Evolutionary conservation across 1,284 basidiomycete genomes (phyloP).

Genomic region (Xerocomus amazonicus): DNA sequence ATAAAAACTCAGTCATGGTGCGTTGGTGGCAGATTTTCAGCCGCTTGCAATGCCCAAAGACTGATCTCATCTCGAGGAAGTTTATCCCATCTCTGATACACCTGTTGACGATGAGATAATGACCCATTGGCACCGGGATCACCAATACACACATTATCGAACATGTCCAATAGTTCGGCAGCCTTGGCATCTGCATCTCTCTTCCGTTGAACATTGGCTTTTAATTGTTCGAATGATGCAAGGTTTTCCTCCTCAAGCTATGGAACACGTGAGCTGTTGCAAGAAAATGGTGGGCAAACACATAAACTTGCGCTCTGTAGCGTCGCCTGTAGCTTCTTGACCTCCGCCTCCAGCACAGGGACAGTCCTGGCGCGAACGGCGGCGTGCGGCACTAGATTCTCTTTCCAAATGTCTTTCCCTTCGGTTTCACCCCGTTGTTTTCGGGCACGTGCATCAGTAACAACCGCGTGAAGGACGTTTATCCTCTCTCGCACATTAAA

Average conservation of each 20-base stretch:
- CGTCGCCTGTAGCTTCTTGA: slow-evolving; percentile 46
- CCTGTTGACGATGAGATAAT: slow-evolving; percentile 35
- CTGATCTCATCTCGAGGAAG: slow-evolving; percentile 59
- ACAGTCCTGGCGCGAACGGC: slow-evolving; percentile 62
- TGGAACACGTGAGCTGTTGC: not conserved
- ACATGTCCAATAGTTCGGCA: slow-evolving; percentile 45
- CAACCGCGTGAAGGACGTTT: slow-evolving; percentile 63
- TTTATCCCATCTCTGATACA: slow-evolving; percentile 50
- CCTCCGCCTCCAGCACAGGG: slow-evolving; percentile 54
- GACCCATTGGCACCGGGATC: not conserved
- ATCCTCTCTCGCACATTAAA: slow-evolving; percentile 64
- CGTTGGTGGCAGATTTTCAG: slow-evolving; percentile 45
- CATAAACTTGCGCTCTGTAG: slow-evolving; percentile 44
- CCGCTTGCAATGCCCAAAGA: slow-evolving; percentile 56
- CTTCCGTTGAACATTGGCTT: slow-evolving; percentile 45
- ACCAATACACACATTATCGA: slow-evolving; percentile 47
- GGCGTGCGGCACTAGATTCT: slow-evolving; percentile 53
- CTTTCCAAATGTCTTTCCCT: slow-evolving; percentile 58
- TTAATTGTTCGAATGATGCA: slow-evolving; percentile 44
- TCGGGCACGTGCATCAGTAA: slow-evolving; percentile 65
- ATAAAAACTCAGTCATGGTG: slow-evolving; percentile 1
- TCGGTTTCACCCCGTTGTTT: slow-evolving; percentile 44
- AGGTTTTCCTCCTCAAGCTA: slow-evolving; percentile 58
- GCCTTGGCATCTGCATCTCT: slow-evolving; percentile 46
- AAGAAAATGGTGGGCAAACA: not conserved